Base-by-base conservation (phyloP, 2,329 filamentous ascomycete species). In the Metarhizium anisopliae region DNA sequence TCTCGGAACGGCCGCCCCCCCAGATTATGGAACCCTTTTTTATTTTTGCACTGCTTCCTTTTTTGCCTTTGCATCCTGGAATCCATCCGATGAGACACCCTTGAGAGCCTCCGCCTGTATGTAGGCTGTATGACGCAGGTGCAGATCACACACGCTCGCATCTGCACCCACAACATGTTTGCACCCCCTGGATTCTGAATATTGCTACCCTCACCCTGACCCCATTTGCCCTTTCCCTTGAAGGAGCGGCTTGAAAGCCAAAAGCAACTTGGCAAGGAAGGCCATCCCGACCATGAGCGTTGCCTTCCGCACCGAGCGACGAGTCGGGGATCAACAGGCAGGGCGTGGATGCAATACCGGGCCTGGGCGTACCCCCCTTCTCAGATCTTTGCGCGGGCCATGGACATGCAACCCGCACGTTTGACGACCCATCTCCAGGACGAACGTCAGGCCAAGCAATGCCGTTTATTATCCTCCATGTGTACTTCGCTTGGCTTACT, bases 41-140 rank as follows among this genome's bases (percentile, higher is more conserved):
- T 25, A 35, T 25, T 14, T 54, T 45, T 51, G 40, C 38, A 29
- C 20, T 52, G 14, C 6, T 30, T 14, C 43, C 10, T 43, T 49
- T 30, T 49, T 56, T 13, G 47, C 52, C 54, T 59, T 52, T 55
- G 45, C 55, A 50, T 55, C 55, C 55, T 61, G 63, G 62, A 64
- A 66, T 66, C 66, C 64, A 62, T 67, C 68, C 64, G 63, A 65
- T 67, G 65, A 69, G 62, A 66, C 66, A 67, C 66, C 67, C 68
- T 62, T 68, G 64, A 60, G 30, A 49, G 45, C 60, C 53, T 61
- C 60, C 57, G 62, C 65, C 63, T 61, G 18, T 16, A 45, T 63
- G 59, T 59, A 16, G 8, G 56, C 58, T 59, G 58, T 58, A 57
- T 54, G 55, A 54, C 55, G 55, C 55, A 57, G 38, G 49, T 51